Evolutionary conservation across 345 rosid species (phyloP), one percentile per base, ranked within the genome.

Genomic region (Citrus inodora): DNA sequence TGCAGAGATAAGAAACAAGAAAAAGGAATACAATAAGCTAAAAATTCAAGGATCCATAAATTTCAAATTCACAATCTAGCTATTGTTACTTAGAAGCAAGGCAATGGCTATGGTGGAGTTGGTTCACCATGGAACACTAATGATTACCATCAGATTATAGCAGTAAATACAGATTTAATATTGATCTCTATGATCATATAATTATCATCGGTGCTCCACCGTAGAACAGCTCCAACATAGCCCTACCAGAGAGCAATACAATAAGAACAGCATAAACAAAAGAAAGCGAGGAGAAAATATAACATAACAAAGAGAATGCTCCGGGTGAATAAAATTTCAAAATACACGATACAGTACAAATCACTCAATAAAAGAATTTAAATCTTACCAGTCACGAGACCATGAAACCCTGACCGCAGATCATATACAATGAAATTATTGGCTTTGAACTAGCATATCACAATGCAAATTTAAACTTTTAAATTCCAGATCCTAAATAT

Each of bases 171-270:
- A 32, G 33, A 4, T 32, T 32, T 32, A 32, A 32, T 4, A 32
- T 32, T 32, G 0, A 32, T 32, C 33, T 32, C 33, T 32, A 32
- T 32, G 33, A 32, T 32, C 33, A 32, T 32, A 32, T 32, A 32
- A 32, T 32, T 32, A 32, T 32, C 33, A 32, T 32, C 33, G 4
- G 33, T 32, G 5, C 33, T 32, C 33, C 33, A 32, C 33, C 5
- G 0, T 32, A 35, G 1, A 35, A 0, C 37, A 35, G 37, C 0
- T 1, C 37, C 1, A 35, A 6, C 37, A 35, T 35, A 35, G 1
- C 37, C 37, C 7, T 0, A 6, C 7, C 40, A 7, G 0, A 37
- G 13, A 2, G 13, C 46, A 40, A 40, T 40, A 40, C 46, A 40
- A 2, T 9, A 40, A 40, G 13, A 40, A 40, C 46, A 40, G 13